These are phyloP conservation scores for Xenoacremonium recifei DNA, from an alignment of 2,329 filamentous ascomycete genomes.

Conservation along the genomic window DNA sequence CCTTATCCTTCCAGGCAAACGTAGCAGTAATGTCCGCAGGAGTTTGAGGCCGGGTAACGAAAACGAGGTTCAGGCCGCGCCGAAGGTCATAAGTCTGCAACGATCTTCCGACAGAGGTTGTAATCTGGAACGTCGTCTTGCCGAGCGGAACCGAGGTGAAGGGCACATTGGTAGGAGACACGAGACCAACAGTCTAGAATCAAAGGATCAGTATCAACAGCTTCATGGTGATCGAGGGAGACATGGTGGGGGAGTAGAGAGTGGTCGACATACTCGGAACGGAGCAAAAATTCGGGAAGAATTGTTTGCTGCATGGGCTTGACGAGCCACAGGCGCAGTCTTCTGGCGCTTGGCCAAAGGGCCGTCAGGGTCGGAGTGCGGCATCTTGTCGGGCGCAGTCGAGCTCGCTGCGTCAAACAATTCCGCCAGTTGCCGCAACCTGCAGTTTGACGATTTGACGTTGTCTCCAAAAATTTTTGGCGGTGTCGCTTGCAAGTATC, in stretches of 20 bases:
- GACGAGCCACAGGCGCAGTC: slow-evolving; percentile 33
- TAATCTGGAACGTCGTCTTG: slow-evolving; percentile 95
- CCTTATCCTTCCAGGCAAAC: slow-evolving; percentile 78
- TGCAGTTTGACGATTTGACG: slow-evolving; percentile 17
- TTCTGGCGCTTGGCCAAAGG: slow-evolving; percentile 78
- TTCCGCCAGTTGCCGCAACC: slow-evolving; percentile 1
- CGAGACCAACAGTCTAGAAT: slow-evolving; percentile 79
- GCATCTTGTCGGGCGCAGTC: slow-evolving; percentile 41
- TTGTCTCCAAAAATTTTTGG: slow-evolving; percentile 30
- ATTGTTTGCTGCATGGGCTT: slow-evolving; percentile 38
- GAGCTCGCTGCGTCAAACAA: background rate
- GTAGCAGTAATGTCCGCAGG: slow-evolving; percentile 84
- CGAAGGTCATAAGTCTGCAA: slow-evolving; percentile 96
- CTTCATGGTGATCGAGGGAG: slow-evolving; percentile 3
- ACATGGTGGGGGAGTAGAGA: background rate
- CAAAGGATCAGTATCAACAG: slow-evolving; percentile 1
- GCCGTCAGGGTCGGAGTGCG: slow-evolving; percentile 56
- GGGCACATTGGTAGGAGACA: slow-evolving; percentile 86
- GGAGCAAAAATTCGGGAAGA: slow-evolving; percentile 87
- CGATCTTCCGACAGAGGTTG: slow-evolving; percentile 85
- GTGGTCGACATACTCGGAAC: slow-evolving; percentile 71
- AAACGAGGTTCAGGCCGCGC: slow-evolving; percentile 86
- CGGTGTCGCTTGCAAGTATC: slow-evolving; percentile 24
- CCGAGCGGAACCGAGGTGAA: slow-evolving; percentile 88
- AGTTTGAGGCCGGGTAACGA: slow-evolving; percentile 88